Conservation (phyloP, 2,329 filamentous ascomycete genomes). For the Alternaria sp. region DNA sequence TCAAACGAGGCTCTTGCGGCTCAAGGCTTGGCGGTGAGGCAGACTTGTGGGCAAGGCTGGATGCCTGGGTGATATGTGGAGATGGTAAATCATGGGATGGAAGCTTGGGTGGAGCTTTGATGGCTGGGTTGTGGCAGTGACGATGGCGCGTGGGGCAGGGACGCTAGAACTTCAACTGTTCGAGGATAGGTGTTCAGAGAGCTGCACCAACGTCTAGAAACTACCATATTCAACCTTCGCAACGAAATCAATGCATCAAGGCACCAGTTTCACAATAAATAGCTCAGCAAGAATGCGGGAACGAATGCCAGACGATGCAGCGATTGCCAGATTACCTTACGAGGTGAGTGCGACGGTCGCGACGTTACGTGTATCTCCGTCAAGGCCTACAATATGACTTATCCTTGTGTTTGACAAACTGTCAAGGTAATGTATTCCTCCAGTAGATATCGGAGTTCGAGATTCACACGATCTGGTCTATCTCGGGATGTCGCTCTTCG, state of each 20-base stretch:
- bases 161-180: neutral
- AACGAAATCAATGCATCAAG: neutral
- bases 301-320: neutral
- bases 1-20: neutral
- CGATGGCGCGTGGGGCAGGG: neutral
- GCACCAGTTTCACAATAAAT: neutral
- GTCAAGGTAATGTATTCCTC: neutral
- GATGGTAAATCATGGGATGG: neutral
- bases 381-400: neutral
- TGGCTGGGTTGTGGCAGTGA: neutral
- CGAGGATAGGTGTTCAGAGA: neutral
- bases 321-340: neutral
- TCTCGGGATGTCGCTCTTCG: neutral
- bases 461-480: neutral
- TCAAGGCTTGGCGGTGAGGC: neutral
- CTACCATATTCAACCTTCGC: neutral
- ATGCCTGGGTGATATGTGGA: neutral
- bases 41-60: neutral
- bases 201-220: neutral
- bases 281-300: fast-evolving
- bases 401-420: neutral
- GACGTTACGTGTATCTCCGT: neutral
- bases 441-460: neutral
- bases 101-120: neutral
- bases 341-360: neutral